phyloP scores from a whole-genome alignment of 2,329 filamentous ascomycete species.

The Epichloe amarillans region DNA sequence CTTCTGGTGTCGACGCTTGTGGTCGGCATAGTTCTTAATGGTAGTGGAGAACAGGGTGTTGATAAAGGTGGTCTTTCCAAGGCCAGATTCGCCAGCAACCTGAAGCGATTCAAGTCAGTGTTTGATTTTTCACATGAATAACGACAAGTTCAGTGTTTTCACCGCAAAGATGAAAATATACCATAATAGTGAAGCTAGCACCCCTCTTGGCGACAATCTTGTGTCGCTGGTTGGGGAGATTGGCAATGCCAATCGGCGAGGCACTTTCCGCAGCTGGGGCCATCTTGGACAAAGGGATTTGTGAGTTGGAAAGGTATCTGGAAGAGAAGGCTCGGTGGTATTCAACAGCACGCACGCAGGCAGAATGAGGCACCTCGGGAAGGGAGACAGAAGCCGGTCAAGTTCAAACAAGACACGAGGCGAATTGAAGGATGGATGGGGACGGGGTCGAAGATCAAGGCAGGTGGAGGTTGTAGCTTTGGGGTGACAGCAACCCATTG shows the following conservation, averaged over 20 bases:
- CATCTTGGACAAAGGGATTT: slow-evolving; percentile 29
- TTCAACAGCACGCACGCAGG: not conserved
- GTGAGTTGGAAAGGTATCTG: slow-evolving; percentile 4
- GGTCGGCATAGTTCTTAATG: slow-evolving; percentile 99
- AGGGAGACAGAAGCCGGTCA: slow-evolving; percentile 1
- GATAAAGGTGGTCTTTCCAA: slow-evolving; percentile 99
- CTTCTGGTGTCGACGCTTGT: slow-evolving; percentile 98
- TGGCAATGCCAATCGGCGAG: slow-evolving; percentile 61
- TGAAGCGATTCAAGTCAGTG: slow-evolving; percentile 23
- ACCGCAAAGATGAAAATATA: slow-evolving; percentile 24
- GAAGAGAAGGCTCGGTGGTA: not conserved
- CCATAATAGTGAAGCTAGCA: slow-evolving; percentile 99
- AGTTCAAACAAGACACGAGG: slow-evolving; percentile 1
- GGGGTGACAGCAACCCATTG: not conserved
- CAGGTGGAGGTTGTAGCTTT: slow-evolving; percentile 7
- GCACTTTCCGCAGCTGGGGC: slow-evolving; percentile 46
- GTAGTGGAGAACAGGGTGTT: slow-evolving; percentile 99
- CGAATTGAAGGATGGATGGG: slow-evolving; percentile 6
- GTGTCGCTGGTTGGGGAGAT: slow-evolving; percentile 61
- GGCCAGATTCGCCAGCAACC: slow-evolving; percentile 95
- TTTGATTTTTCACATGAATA: not conserved
- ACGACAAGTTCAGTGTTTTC: not conserved
- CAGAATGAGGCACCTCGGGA: slow-evolving; percentile 4
- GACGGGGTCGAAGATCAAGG: not conserved
- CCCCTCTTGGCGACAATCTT: slow-evolving; percentile 73